Base-by-base conservation (phyloP, 192 early-diverging fungal genomes). In the Chytriomyces confervae region DNA sequence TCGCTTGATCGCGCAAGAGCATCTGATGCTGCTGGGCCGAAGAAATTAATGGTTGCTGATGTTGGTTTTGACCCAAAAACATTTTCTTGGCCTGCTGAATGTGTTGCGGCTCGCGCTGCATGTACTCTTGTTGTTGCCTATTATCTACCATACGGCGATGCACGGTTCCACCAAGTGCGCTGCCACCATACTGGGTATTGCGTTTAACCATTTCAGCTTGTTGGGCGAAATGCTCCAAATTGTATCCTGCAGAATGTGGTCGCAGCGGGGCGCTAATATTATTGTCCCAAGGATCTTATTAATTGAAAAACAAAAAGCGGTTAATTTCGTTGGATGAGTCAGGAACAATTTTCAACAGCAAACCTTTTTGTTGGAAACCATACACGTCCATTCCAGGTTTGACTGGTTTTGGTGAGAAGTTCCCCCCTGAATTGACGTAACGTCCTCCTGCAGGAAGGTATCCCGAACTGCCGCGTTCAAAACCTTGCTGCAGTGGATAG, bases 21-120 rank as follows among this genome's bases (percentile, higher is more conserved):
- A 66, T 27, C 16, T 16, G 60, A 44, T 11, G 45, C 23, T 76
- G 74, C 45, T 36, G 27, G 0, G n/a, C 23, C 10, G 64, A 50
- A 48, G 62, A 47, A 47, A 36, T 20, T 2, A 36, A 36, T 36
- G 36, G 36, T 44, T 74, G 62, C 62, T 61, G 72, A 10, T 76
- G 64, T 53, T 76, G 74, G 7, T 76, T 62, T 46, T 77, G 83
- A 50, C 60, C 75, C 57, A 69, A 77, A 27, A 80, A 76, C 47
- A 79, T 72, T 45, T 88, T 82, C 50, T 86, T 66, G 43, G 10
- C 16, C 11, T 47, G 43, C 6, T 49, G 23, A 2, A 66, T 3
- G 29, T 87, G 86, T 68, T 89, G 88, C 29, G 86, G 62, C 50
- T 90, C 87, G 16, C 87, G 69, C 45, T 88, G 86, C 45, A 86